phyloP scores from a whole-genome alignment of 129 eudicot species.

The Mikania micrantha region DNA sequence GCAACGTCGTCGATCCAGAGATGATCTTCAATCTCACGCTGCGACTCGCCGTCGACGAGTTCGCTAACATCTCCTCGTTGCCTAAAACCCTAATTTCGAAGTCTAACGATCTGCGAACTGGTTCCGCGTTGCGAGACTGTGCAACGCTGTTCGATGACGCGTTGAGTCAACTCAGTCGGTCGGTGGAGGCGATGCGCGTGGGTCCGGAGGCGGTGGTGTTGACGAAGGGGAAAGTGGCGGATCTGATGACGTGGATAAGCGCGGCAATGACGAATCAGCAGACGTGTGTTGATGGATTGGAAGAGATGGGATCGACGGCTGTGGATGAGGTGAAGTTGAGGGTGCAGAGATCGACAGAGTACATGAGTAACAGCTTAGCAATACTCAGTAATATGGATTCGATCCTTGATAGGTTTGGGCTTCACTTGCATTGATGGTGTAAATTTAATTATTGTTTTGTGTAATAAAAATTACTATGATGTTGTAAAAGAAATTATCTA shows the following conservation, averaged over 20 bases:
- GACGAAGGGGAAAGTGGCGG: slow-evolving; percentile 42
- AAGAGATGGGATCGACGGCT: slow-evolving; percentile 54
- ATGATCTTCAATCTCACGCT: slow-evolving; percentile 51
- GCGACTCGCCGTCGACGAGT: slow-evolving; percentile 21
- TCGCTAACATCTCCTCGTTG: slow-evolving; percentile 37
- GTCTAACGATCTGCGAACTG: slow-evolving; percentile 30
- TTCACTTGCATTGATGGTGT: slow-evolving; percentile 24
- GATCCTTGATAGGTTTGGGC: slow-evolving; percentile 35
- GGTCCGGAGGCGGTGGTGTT: slow-evolving; percentile 18
- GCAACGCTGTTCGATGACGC: slow-evolving; percentile 59
- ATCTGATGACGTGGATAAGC: slow-evolving; percentile 69
- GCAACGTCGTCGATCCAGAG: slow-evolving; percentile 29
- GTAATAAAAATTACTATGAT: too few species aligned
- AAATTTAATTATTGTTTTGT: too few species aligned
- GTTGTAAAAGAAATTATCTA: too few species aligned
- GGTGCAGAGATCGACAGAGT: slow-evolving; percentile 49
- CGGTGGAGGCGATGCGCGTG: slow-evolving; percentile 35
- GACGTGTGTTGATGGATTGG: slow-evolving; percentile 69
- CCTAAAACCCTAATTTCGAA: slow-evolving; percentile 33
- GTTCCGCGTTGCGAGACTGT: slow-evolving; percentile 57
- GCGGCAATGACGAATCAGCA: slow-evolving; percentile 66
- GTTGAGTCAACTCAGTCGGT: slow-evolving; percentile 51
- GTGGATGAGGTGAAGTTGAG: slow-evolving; percentile 42
- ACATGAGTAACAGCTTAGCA: slow-evolving; percentile 66
- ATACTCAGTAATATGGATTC: slow-evolving; percentile 44